phyloP scores from a whole-genome alignment of 2,329 filamentous ascomycete genomes.

The Xylariales sp. region DNA sequence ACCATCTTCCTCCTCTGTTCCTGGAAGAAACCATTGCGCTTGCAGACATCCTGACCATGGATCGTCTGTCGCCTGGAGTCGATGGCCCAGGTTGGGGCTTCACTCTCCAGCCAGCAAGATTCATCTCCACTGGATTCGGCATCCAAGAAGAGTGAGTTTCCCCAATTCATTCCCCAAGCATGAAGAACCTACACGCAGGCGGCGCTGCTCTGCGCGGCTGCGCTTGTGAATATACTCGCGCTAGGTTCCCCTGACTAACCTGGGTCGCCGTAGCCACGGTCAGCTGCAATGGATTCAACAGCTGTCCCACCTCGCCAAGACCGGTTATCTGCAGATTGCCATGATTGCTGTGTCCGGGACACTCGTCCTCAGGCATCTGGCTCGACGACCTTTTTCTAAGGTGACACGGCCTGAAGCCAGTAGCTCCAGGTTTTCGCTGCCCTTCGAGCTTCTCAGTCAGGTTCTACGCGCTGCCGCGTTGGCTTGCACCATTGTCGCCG shows the following conservation, averaged over 20 bases:
- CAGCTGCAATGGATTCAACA: slow-evolving; percentile 32
- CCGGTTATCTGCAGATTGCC: slow-evolving; percentile 34
- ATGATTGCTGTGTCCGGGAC: slow-evolving; percentile 31
- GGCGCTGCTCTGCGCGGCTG: too few relatives aligned
- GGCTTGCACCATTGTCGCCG: slow-evolving; percentile 33
- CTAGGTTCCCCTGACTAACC: neutral
- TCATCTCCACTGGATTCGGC: neutral
- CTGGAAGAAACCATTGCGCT: too few relatives aligned
- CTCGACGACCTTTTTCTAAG: slow-evolving; percentile 24
- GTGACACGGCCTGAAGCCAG: slow-evolving; percentile 23
- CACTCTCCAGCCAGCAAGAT: neutral
- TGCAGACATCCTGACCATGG: too few relatives aligned
- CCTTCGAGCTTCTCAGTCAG: slow-evolving; percentile 40
- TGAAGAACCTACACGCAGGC: too few relatives aligned
- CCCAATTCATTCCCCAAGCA: too few relatives aligned
- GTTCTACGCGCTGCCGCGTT: slow-evolving; percentile 32
- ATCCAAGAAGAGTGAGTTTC: neutral
- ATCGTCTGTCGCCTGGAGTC: slow-evolving; percentile 3
- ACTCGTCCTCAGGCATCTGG: slow-evolving; percentile 27
- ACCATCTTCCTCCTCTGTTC: neutral
- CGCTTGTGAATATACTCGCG: too few relatives aligned
- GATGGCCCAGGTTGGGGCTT: neutral
- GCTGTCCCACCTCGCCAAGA: slow-evolving; percentile 32
- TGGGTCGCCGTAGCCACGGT: neutral
- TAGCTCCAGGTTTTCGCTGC: slow-evolving; percentile 33